phyloP scores from a whole-genome alignment of 345 rosid genomes.

The Sonneratia alba region DNA sequence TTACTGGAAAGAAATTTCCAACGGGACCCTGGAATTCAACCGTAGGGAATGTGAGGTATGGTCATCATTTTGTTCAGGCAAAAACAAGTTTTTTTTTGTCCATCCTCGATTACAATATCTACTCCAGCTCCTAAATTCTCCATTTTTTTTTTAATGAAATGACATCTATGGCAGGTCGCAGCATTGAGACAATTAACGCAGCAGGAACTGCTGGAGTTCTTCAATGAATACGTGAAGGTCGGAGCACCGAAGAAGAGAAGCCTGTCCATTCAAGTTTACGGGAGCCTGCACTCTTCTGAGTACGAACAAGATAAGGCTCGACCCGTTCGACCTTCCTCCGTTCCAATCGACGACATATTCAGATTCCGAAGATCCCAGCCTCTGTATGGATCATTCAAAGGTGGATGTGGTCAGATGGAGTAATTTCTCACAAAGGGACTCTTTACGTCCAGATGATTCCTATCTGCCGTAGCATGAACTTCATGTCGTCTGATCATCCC shows the following conservation, averaged over 20 bases:
- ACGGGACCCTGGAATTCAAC: too few species aligned
- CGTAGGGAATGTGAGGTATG: too few species aligned
- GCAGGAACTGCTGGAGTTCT: constrained; percentile 65
- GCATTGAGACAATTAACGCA: constrained; percentile 49
- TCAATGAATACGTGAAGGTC: constrained; percentile 11
- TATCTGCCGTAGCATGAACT: too few species aligned
- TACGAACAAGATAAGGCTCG: constrained; percentile 30
- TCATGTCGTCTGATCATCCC: too few species aligned
- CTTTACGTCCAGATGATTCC: too few species aligned
- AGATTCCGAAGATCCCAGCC: constrained; percentile 69
- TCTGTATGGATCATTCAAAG: constrained; percentile 69
- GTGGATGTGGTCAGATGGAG: constrained; percentile 35
- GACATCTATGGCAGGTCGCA: constrained; percentile 35
- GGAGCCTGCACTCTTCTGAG: constrained; percentile 46
- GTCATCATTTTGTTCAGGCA: too few species aligned
- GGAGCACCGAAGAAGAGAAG: too few species aligned
- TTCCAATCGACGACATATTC: constrained; percentile 48
- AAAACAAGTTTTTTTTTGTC: too few species aligned
- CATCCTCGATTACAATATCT: too few species aligned
- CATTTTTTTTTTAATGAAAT: not conserved
- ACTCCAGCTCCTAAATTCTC: too few species aligned
- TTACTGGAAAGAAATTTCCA: too few species aligned
- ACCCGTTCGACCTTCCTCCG: constrained; percentile 19
- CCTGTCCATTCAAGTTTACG: constrained; percentile 27
- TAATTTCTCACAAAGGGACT: not conserved